A percentile compares a stretch with the other conserved stretches of the same genome.
Conservation (phyloP, 192 early-diverging fungal genomes). For the Glomus cerebriforme region DNA sequence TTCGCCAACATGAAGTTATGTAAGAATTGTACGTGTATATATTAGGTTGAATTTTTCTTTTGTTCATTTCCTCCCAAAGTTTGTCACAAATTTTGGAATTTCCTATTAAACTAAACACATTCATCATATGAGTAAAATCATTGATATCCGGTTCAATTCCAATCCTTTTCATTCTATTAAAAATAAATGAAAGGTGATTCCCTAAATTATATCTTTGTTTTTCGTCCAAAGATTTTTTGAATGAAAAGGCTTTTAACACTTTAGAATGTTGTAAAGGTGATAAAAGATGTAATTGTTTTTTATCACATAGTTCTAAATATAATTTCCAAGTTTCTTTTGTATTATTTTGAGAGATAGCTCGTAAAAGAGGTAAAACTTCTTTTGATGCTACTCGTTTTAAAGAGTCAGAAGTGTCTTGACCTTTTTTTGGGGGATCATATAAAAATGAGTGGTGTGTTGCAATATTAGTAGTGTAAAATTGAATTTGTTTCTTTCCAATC, state of each 20-base stretch:
- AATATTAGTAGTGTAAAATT: background rate
- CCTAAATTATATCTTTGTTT: background rate
- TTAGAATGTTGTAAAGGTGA: constrained; percentile 16
- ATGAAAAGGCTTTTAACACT: constrained; percentile 7
- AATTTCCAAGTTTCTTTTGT: background rate
- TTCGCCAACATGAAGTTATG: constrained; percentile 1
- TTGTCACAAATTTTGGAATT: background rate
- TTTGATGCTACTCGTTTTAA: background rate
- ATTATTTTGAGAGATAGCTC: background rate
- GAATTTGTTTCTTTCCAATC: background rate
- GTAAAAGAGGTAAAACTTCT: constrained; percentile 15
- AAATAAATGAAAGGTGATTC: background rate
- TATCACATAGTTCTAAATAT: background rate
- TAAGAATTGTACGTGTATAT: constrained; percentile 22
- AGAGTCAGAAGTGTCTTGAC: background rate
- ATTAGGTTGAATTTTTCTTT: constrained; percentile 1
- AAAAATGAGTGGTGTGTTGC: constrained; percentile 10
- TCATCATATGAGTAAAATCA: constrained; percentile 19
- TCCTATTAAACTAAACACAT: constrained; percentile 11
- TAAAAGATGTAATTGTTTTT: constrained; percentile 10
- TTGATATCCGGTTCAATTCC: background rate
- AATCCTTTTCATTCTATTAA: constrained; percentile 10
- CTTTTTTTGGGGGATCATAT: constrained; percentile 9
- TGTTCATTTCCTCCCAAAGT: background rate
- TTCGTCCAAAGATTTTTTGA: background rate